phyloP scores from a whole-genome alignment of 2,329 filamentous ascomycete genomes.

The Fusarium musae region DNA sequence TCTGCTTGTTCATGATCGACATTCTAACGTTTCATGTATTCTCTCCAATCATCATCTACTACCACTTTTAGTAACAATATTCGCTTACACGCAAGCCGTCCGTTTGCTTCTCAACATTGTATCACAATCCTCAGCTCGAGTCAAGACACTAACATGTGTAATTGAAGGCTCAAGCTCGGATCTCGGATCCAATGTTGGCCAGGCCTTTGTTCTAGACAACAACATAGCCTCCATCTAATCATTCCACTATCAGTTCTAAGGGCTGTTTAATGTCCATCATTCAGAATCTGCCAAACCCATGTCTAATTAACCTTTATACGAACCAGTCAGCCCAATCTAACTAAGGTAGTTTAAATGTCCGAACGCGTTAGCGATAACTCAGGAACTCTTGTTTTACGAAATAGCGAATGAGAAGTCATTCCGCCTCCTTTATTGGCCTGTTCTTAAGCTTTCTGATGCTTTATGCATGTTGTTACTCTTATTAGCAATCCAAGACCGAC shows the following conservation, averaged over 20 bases:
- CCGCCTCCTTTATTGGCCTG: background rate
- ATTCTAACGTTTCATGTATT: background rate
- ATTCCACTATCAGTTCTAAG: background rate
- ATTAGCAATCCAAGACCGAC: background rate
- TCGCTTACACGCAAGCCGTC: background rate
- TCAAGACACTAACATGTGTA: background rate
- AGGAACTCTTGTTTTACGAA: conserved; percentile 2
- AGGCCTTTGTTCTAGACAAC: background rate
- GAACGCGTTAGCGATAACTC: background rate
- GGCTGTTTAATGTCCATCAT: background rate
- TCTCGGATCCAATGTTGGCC: background rate
- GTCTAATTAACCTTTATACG: background rate
- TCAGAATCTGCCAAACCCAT: background rate
- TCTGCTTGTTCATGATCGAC: background rate
- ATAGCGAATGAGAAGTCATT: background rate
- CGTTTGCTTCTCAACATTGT: background rate
- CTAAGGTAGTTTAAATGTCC: background rate
- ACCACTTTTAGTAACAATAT: background rate
- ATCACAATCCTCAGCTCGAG: background rate
- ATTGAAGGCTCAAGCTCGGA: background rate
- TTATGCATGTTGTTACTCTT: background rate
- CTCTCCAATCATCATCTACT: background rate
- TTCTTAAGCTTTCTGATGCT: background rate
- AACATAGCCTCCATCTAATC: background rate
- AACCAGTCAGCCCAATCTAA: background rate